Base-by-base conservation (phyloP, 306 rosid genomes). In the Prosopis cineraria region DNA sequence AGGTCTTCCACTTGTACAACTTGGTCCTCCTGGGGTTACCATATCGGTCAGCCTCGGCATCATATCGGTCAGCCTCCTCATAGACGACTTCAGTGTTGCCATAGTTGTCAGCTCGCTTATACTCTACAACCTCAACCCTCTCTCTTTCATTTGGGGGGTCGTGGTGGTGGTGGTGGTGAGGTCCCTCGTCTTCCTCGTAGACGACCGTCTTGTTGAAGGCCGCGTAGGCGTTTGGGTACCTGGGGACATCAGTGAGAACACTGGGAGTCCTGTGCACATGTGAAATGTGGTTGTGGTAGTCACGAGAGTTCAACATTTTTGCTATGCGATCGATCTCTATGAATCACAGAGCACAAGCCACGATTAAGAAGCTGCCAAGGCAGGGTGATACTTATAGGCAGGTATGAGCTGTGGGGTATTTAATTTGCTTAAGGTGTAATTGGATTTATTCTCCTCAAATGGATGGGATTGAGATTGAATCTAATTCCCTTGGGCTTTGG, bases 81-180 rank as follows among this genome's bases (percentile, higher is more conserved):
- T 58, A 58, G 17, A 68, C 44, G 3, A 44, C 87, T 29, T 67
- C 63, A 10, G 63, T 5, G 34, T 41, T 74, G 10, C 85, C 76
- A 29, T 50, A 45, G 45, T 74, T 25, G 45, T 56, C 85, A 16
- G 75, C 74, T 1, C 16, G 48, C 75, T 85, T 72, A 29, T 83
- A 74, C 73, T 83, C 88, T 0, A 82, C 56, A 72, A 83, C 88
- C 36, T 82, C 83, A 44, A 87, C 88, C 41, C 67, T 81, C 72
- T 84, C 87, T 2, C 34, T 67, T 6, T 33, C 34, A 41, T 75
- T 85, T 0, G 92, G 86, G 47, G 3, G 58, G 29, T 3, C 29
- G 53, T 25, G 72, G 77, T 59, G 75, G 72, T 39, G 71, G 25
- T 34, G 20, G 70, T 3, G 11, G 37, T 4, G 27, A 0, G 79